phyloP scores from a whole-genome alignment of 192 early-diverging fungal genomes.

The Dissophora globulifera region DNA sequence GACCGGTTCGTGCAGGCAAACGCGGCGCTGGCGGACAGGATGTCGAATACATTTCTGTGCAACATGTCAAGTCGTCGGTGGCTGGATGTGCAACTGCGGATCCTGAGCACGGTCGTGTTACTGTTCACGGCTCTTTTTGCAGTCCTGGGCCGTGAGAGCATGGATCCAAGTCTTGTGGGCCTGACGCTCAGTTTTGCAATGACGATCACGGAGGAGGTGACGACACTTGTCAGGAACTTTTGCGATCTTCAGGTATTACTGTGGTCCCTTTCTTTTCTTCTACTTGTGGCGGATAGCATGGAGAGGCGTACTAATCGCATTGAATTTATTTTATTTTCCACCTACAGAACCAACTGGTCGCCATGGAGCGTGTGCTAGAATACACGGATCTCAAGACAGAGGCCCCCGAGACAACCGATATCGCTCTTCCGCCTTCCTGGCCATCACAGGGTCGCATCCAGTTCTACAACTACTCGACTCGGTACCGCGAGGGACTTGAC shows the following conservation, averaged over 20 bases:
- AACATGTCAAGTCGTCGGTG: constrained; percentile 32
- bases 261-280: neutral
- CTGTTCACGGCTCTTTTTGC: constrained; percentile 13
- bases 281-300: too few species aligned
- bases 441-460: constrained; percentile 76
- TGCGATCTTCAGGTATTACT: constrained; percentile 70
- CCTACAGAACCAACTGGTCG: constrained; percentile 54
- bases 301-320: neutral
- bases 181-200: constrained; percentile 70
- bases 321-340: neutral
- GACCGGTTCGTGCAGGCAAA: constrained; percentile 68
- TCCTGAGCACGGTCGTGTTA: constrained; percentile 50
- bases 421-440: constrained; percentile 59
- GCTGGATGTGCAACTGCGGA: constrained; percentile 35
- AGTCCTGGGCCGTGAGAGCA: constrained; percentile 12
- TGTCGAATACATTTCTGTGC: constrained; percentile 24
- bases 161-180: constrained; percentile 69
- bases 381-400: constrained; percentile 51
- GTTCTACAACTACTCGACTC: constrained; percentile 77
- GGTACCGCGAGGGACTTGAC: constrained; percentile 75
- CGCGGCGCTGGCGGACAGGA: constrained; percentile 15
- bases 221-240: constrained; percentile 78
- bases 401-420: constrained; percentile 22
- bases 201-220: constrained; percentile 77
- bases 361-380: constrained; percentile 42